phyloP scores from a whole-genome alignment of 768 basidiomycete genomes.

The Panus rudis region DNA sequence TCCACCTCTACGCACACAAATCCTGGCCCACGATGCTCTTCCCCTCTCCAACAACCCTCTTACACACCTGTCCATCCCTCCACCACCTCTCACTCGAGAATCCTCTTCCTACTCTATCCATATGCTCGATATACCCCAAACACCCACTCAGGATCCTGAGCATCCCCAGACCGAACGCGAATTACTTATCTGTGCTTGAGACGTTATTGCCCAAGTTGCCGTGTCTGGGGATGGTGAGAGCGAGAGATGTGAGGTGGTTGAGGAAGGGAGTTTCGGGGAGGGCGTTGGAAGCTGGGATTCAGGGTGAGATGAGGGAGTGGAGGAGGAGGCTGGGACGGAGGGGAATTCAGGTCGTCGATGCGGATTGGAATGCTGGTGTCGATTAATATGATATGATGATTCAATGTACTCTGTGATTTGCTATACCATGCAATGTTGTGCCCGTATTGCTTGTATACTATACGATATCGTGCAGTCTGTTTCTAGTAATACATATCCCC shows the following conservation, averaged over 20 bases:
- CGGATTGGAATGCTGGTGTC: conserved; percentile 52
- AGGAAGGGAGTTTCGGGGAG: conserved; percentile 54
- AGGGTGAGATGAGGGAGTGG: conserved; percentile 79
- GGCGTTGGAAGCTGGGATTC: conserved; percentile 69
- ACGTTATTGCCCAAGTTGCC: conserved; percentile 50
- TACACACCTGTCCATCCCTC: conserved; percentile 28
- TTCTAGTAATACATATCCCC: too few relatives aligned
- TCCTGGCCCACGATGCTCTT: conserved; percentile 28
- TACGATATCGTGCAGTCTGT: not conserved
- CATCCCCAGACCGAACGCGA: conserved; percentile 62
- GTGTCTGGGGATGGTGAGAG: conserved; percentile 46
- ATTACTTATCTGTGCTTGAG: conserved; percentile 53
- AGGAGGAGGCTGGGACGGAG: conserved; percentile 49
- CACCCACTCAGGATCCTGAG: conserved; percentile 58
- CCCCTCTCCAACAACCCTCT: conserved; percentile 18
- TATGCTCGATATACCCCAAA: conserved; percentile 18
- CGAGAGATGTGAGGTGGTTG: conserved; percentile 69
- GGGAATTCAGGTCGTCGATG: conserved; percentile 59
- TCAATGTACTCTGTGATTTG: not conserved
- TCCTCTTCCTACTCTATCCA: conserved; percentile 49
- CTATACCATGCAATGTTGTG: not conserved
- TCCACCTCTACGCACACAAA: conserved; percentile 64
- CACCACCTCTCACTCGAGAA: conserved; percentile 67
- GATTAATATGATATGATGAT: conserved; percentile 5
- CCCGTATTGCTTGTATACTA: not conserved